phyloP scores from a whole-genome alignment of 202 grass and related monocot species.

The Setaria italica region DNA sequence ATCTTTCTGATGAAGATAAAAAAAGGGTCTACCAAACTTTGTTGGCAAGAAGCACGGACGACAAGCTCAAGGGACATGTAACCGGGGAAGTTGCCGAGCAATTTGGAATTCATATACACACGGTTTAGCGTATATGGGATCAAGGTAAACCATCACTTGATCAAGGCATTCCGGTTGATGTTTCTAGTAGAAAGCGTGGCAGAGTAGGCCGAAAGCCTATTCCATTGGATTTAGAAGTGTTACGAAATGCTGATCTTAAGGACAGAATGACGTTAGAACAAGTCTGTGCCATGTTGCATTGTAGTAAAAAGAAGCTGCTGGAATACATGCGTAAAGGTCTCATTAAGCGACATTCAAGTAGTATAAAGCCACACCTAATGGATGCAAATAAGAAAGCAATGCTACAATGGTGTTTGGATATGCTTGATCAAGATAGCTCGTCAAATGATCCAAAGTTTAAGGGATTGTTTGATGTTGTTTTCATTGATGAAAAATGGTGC shows the following conservation, averaged over 20 bases:
- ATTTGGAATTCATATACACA: neutral
- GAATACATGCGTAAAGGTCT: too few species aligned
- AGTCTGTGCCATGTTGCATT: neutral
- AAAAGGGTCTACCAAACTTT: neutral
- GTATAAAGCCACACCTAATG: neutral
- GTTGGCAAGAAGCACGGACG: neutral
- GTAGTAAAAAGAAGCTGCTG: too few species aligned
- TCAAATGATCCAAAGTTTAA: neutral
- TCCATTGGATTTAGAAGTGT: neutral
- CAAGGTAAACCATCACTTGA: neutral
- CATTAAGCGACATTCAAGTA: neutral
- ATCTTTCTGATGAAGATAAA: neutral
- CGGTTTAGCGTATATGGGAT: neutral
- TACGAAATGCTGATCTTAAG: neutral
- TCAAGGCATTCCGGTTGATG: neutral
- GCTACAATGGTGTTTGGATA: neutral
- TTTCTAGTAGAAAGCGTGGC: neutral
- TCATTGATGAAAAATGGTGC: slow-evolving; percentile 3
- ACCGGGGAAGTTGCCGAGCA: neutral
- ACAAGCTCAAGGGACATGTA: neutral
- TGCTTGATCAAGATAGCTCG: neutral
- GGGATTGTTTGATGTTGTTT: neutral
- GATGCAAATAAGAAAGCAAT: neutral
- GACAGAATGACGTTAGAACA: neutral
- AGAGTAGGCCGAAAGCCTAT: neutral